Evolutionary conservation across 805 yeast species (phyloP), one percentile per base, ranked within the genome.

Genomic region (Nakazawaea holstii): DNA sequence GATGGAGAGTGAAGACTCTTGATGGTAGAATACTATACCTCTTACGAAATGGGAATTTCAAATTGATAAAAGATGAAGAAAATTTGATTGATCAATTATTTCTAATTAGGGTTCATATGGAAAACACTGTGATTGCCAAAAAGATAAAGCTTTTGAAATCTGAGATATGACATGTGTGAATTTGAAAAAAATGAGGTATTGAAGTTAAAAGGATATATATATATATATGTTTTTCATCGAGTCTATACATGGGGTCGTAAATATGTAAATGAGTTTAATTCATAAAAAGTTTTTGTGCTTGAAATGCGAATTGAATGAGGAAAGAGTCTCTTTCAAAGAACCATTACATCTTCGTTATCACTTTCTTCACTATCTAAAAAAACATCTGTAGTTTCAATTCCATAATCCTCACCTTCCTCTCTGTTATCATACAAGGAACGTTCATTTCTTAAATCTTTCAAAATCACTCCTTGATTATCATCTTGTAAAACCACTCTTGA

Each of bases 401-500:
- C 49, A 20, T 40, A 39, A 29, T 46, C 49, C 24, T 46, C 49
- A 28, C 13, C 28, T 11, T 46, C 41, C 13, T 44, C 35, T 13
- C 31, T 32, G 20, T 31, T 26, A 6, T 35, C 14, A 35, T 20
- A 46, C 14, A 35, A 11, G 2, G 41, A 33, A 5, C 27, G 39
- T 4, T 38, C 40, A 15, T 41, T 37, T 39, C 50, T 43, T 9
- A 42, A 43, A 43, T 43, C 47, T 27, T 43, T 43, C n/a, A 48
- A 11, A 10, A 48, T 43, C 20, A 29, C 39, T 2, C 50, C 61
- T 10, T 59, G 61, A 35, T 57, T 57, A 3, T 61, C 65, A 48
- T 62, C 70, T 48, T 62, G 68, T 4, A 68, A 55, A 0, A 67
- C 62, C 14, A 72, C 73, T 41, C 71, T 62, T 39, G 62, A 66